These are phyloP conservation scores for Sordariomycetes sp. DNA, from an alignment of 2,329 filamentous ascomycete species.

Conservation along the genomic window DNA sequence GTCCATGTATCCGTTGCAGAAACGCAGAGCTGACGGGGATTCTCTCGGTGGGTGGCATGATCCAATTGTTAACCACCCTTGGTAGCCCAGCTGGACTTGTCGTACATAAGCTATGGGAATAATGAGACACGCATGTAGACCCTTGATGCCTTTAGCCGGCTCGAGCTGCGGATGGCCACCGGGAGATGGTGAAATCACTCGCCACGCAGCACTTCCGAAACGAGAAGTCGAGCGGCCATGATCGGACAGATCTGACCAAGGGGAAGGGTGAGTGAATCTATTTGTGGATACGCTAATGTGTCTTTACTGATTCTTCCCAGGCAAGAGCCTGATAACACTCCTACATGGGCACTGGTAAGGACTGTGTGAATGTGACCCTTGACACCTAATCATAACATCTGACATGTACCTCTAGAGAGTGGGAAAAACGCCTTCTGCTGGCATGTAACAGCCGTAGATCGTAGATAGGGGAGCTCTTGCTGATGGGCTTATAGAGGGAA, in stretches of 20 bases:
- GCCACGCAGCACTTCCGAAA: conserved; percentile 17
- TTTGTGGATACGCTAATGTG: not conserved
- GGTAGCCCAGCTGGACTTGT: not conserved
- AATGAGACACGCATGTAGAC: not conserved
- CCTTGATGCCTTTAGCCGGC: conserved; percentile 14
- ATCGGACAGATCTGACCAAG: conserved; percentile 14
- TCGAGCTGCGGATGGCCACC: conserved; percentile 14
- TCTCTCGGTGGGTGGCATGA: no score
- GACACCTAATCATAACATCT: no score
- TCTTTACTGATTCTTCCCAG: conserved; percentile 1
- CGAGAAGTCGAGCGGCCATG: conserved; percentile 9
- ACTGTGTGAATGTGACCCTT: no score
- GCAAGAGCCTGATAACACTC: conserved; percentile 18
- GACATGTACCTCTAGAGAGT: conserved; percentile 16
- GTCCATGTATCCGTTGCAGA: not conserved
- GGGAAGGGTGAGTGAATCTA: conserved; percentile 16
- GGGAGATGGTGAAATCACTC: conserved; percentile 15
- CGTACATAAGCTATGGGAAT: conserved; percentile 3
- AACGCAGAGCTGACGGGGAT: no score
- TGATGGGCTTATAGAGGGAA: conserved; percentile 4
- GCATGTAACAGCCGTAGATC: conserved; percentile 4
- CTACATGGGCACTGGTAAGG: no score
- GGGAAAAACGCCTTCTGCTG: conserved; percentile 18
- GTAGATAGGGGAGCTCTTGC: not conserved
- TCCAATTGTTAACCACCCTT: not conserved